Percentiles rank a stretch among this genome's conserved stretches.
Evolutionary conservation across 257 asterid species (phyloP).

Genomic region (Cruciata laevipes): DNA sequence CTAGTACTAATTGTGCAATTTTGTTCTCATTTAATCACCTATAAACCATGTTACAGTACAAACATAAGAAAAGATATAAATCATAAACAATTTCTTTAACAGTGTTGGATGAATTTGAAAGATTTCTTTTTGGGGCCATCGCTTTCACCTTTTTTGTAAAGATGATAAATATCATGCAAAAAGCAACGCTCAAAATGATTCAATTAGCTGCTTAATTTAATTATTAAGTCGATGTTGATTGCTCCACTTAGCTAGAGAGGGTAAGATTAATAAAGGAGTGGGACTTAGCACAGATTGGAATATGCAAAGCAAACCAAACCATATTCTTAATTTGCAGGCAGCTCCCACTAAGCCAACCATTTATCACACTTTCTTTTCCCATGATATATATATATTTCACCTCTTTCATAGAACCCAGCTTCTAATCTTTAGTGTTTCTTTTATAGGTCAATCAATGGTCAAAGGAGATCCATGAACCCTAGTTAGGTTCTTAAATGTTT

Average conservation of each 20-base stretch:
- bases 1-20: too few relatives aligned
- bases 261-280: background rate
- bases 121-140: background rate
- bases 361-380: background rate
- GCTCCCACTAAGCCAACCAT: background rate
- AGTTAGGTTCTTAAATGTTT: too few relatives aligned
- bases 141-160: background rate
- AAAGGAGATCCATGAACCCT: too few relatives aligned
- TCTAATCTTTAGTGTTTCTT: too few relatives aligned
- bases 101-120: background rate
- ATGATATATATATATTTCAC: background rate
- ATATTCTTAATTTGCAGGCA: background rate
- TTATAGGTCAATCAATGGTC: too few relatives aligned
- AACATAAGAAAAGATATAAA: too few relatives aligned
- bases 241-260: conserved; percentile 5
- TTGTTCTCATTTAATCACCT: too few relatives aligned
- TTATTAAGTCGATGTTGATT: background rate
- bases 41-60: background rate
- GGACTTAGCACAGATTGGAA: conserved; percentile 9
- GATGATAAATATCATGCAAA: background rate
- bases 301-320: background rate
- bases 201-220: background rate
- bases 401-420: too few relatives aligned
- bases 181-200: background rate
- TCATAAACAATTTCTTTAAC: background rate